phyloP scores from a whole-genome alignment of 83 land plant genomes.

The Diphasiastrum complanatum region DNA sequence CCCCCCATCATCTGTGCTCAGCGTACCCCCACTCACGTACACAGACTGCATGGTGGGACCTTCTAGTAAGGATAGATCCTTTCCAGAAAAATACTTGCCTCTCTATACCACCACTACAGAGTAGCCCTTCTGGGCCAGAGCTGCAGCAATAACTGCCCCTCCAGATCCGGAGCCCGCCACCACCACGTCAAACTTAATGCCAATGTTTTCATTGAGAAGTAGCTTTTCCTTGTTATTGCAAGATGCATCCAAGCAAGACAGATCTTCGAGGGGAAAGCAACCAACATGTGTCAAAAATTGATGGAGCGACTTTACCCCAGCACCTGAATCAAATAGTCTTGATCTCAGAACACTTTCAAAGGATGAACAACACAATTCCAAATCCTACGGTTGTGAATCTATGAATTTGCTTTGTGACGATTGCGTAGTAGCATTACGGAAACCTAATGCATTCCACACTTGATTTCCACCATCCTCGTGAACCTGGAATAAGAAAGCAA shows the following conservation, averaged over 20 bases:
- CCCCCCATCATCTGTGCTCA: conserved; percentile 44
- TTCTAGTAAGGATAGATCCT: conserved; percentile 46
- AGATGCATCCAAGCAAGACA: conserved; percentile 7
- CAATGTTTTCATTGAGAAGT: conserved; percentile 15
- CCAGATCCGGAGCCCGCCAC: conserved; percentile 69
- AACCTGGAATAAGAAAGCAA: conserved; percentile 27
- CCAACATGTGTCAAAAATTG: not conserved
- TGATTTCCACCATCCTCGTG: conserved; percentile 50
- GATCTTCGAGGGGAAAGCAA: conserved; percentile 9
- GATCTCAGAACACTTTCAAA: not conserved
- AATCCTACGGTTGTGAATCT: not conserved
- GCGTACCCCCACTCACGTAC: conserved; percentile 58
- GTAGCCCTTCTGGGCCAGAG: conserved; percentile 50
- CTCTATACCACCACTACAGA: conserved; percentile 57
- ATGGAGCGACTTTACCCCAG: not conserved
- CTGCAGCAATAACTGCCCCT: conserved; percentile 58
- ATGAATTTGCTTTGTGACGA: conserved; percentile 10
- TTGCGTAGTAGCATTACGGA: conserved; percentile 47
- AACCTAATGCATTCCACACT: conserved; percentile 63
- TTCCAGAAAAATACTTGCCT: conserved; percentile 43
- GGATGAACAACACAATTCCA: conserved; percentile 20
- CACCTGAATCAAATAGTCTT: not conserved
- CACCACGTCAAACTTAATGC: conserved; percentile 49
- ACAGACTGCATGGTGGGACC: conserved; percentile 38
- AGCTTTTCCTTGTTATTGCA: not conserved